Base-by-base conservation (phyloP, 108 stramenopile genomes). In the Skeletonema potamos region DNA sequence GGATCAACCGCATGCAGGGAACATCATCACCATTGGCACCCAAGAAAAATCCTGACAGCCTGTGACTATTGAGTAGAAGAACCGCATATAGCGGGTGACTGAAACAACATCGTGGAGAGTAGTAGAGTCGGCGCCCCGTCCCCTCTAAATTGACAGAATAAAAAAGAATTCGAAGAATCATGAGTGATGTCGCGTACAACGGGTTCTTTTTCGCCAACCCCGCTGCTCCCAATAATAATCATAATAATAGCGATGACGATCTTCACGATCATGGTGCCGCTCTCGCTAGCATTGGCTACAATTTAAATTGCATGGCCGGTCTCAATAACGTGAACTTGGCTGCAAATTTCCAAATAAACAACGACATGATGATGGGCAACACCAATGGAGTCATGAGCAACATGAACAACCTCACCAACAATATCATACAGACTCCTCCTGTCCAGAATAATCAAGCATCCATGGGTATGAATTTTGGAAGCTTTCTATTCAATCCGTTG, bases 401-500 rank as follows among this genome's bases (percentile, higher is more conserved):
- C 54, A 48, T 51, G 64, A 26, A 22, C 62, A 62, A 27, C 30
- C 22, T 34, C 6, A 27, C 54, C 54, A 30, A 18, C 11, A 58
- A 24, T 33, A 46, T 27, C 43, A 66, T 48, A 22, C 67, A 68
- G 30, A 32, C 32, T 43, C 13, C 24, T 33, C 26, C 13, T 13
- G 27, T 36, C 18, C 58, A 59, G 58, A 59, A 32, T 18, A 30
- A 59, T 30, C 56, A 12, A 17, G 54, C 17, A 12, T 17, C 30
- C 0, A 37, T 24, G 13, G 51, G 32, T 22, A 34, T n/a, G 29
- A 56, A 56, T 41, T 70, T 60, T 30, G 69, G 69, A 18, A 54
- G 58, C 56, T 70, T 59, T 37, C 27, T 70, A 33, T 70, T 70
- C 37, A 70, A 70, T 46, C 69, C 69, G 7, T 37, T 70, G 34